Conservation (phyloP, 257 asterid species). For the Capsicum rhomboideum region DNA sequence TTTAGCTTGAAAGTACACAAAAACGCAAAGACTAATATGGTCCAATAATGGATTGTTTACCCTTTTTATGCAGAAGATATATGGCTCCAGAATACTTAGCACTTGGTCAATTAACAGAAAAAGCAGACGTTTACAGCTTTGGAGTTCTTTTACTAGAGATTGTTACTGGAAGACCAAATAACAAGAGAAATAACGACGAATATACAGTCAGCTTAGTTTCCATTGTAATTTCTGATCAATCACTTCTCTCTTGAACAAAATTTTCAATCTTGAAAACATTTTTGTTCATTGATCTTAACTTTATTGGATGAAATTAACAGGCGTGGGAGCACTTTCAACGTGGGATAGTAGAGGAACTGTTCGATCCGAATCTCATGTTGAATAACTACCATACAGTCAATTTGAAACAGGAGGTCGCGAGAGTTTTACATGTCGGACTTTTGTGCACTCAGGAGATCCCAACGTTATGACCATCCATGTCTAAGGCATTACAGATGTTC, state of each 20-base stretch:
- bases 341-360: slow-evolving; percentile 17
- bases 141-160: slow-evolving; percentile 30
- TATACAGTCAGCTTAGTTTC: slow-evolving; percentile 24
- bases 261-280: neutral
- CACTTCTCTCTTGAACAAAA: neutral
- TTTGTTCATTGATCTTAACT: neutral
- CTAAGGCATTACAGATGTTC: slow-evolving; percentile 7
- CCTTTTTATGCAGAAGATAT: slow-evolving; percentile 15
- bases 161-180: slow-evolving; percentile 22
- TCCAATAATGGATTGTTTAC: no score
- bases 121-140: slow-evolving; percentile 31
- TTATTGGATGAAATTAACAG: slow-evolving; percentile 2
- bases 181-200: slow-evolving; percentile 22
- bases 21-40: no score
- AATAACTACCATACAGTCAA: slow-evolving; percentile 1
- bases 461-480: slow-evolving; percentile 5
- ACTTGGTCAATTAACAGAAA: slow-evolving; percentile 30
- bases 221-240: slow-evolving; percentile 5
- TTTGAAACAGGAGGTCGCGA: neutral
- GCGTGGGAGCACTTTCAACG: slow-evolving; percentile 31
- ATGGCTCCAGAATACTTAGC: slow-evolving; percentile 41
- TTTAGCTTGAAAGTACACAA: no score
- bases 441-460: slow-evolving; percentile 12
- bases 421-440: slow-evolving; percentile 10
- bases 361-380: slow-evolving; percentile 31